These are phyloP conservation scores for Hirschioporus abietinus DNA, from an alignment of 768 basidiomycete species.

Conservation along the genomic window DNA sequence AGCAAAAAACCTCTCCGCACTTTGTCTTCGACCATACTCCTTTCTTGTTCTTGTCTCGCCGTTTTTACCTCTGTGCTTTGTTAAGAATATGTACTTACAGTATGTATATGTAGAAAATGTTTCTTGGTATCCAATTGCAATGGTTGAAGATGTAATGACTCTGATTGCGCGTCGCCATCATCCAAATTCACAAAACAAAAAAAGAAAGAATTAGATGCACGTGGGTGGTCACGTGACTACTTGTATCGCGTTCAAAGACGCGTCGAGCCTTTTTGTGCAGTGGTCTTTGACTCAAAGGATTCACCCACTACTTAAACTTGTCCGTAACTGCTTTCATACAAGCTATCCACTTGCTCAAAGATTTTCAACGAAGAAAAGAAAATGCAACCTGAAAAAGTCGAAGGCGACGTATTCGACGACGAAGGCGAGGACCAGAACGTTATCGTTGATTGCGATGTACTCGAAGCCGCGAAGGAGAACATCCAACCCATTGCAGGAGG, in stretches of 20 bases:
- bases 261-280: neutral
- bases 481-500: conserved; percentile 78
- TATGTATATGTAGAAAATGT: neutral
- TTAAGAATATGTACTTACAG: neutral
- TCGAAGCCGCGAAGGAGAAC: conserved; percentile 84
- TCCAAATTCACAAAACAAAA: no score
- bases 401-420: conserved; percentile 38
- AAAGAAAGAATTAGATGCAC: neutral
- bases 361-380: neutral
- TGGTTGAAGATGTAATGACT: neutral
- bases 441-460: conserved; percentile 75
- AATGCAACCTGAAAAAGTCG: conserved; percentile 11
- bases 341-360: neutral
- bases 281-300: neutral
- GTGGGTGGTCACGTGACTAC: neutral
- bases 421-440: conserved; percentile 10
- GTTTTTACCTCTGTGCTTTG: neutral
- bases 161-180: no score
- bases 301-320: neutral
- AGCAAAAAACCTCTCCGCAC: neutral
- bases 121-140: neutral
- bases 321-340: neutral
- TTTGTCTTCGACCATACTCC: neutral
- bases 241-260: neutral
- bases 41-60: neutral